phyloP scores from a whole-genome alignment of 2,329 filamentous ascomycete genomes.

The Colletotrichum kahawae region DNA sequence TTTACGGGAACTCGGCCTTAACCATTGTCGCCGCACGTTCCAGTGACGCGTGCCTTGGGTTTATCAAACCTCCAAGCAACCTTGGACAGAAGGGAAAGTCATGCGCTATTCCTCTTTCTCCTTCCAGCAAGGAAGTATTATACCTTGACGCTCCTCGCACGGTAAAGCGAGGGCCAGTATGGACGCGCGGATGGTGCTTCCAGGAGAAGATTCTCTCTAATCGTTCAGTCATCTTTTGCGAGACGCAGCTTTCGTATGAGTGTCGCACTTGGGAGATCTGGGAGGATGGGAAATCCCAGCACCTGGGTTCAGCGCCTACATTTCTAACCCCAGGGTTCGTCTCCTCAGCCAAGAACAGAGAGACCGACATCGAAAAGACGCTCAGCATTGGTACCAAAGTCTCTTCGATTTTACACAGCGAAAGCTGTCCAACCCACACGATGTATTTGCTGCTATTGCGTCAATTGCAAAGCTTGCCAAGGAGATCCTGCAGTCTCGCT shows the following conservation, averaged over 20 bases:
- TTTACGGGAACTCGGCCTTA: conserved; percentile 19
- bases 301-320: neutral
- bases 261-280: neutral
- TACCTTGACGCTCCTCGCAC: neutral
- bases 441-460: conserved; percentile 7
- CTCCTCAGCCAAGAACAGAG: neutral
- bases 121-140: neutral
- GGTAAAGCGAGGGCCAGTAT: neutral
- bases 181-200: conserved; percentile 3
- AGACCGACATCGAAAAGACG: neutral
- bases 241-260: neutral
- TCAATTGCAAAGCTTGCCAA: conserved; percentile 1
- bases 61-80: neutral
- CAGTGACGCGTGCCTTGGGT: neutral
- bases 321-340: neutral
- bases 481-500: neutral
- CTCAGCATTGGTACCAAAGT: neutral
- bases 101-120: neutral
- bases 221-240: neutral
- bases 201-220: conserved; percentile 1
- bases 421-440: conserved; percentile 1
- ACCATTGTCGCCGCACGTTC: conserved; percentile 9
- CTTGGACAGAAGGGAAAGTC: too few species aligned
- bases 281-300: neutral
- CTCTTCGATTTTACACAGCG: neutral